Conservation (phyloP, 2,329 filamentous ascomycete genomes). For the Monilinia aucupariae region DNA sequence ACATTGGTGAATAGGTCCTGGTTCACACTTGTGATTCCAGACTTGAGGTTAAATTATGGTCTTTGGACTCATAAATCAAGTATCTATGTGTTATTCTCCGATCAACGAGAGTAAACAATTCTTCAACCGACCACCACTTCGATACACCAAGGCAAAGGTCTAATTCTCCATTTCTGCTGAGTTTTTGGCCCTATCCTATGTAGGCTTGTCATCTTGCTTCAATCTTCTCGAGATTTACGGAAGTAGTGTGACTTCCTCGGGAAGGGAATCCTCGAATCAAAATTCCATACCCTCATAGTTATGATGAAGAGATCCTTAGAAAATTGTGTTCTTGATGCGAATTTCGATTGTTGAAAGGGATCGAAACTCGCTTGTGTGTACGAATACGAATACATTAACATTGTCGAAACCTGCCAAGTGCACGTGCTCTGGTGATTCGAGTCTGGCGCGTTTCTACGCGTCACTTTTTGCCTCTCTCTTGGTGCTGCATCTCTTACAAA, state of each 20-base stretch:
- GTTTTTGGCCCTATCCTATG: background rate
- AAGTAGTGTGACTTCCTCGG: too few relatives aligned
- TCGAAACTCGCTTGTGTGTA: background rate
- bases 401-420: background rate
- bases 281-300: background rate
- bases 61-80: background rate
- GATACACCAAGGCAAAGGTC: background rate
- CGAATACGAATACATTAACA: background rate
- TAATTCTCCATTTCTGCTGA: background rate
- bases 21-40: background rate
- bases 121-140: background rate
- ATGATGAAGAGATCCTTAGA: background rate
- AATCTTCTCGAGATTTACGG: background rate
- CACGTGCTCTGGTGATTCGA: background rate
- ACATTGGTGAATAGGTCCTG: background rate
- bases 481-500: background rate
- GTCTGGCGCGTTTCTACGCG: conserved; percentile 7
- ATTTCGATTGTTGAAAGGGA: background rate
- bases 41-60: background rate
- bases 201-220: background rate
- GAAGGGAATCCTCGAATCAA: too few relatives aligned
- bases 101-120: too few relatives aligned
- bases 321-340: background rate
- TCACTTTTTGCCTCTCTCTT: conserved; percentile 1
- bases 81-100: background rate